phyloP scores from a whole-genome alignment of 345 rosid genomes.

The Odontarrhena argentea region DNA sequence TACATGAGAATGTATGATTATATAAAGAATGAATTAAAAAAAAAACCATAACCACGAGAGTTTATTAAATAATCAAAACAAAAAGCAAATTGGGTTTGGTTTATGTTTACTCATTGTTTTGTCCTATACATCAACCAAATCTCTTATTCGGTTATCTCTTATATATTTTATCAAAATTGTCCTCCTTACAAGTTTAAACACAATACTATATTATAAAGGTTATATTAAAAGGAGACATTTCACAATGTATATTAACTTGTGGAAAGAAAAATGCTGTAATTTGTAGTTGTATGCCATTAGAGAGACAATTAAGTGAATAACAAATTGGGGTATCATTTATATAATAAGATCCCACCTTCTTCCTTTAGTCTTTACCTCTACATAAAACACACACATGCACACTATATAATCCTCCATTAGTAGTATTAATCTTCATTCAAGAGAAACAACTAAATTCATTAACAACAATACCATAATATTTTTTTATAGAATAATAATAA shows the following conservation, averaged over 20 bases:
- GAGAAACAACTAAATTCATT: not conserved
- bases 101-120: constrained; percentile 43
- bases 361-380: constrained; percentile 17
- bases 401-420: constrained; percentile 29
- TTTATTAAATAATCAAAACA: constrained; percentile 31
- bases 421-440: constrained; percentile 16
- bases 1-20: not conserved
- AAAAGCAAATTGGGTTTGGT: constrained; percentile 41
- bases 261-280: constrained; percentile 43
- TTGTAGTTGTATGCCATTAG: constrained; percentile 81
- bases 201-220: not conserved
- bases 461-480: not conserved
- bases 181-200: constrained; percentile 16
- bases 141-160: constrained; percentile 29
- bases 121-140: constrained; percentile 40
- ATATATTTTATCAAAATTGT: constrained; percentile 12
- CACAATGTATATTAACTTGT: constrained; percentile 23
- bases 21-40: not conserved
- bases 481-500: constrained; percentile 2
- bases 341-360: constrained; percentile 48
- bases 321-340: constrained; percentile 43
- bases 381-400: constrained; percentile 13
- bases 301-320: constrained; percentile 61
- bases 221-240: not conserved
- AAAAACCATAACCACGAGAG: constrained; percentile 4